A percentile compares a stretch with the other conserved stretches of the same genome.
phyloP scores from a whole-genome alignment of 371 early-diverging fungal species.

The Lichtheimia ramosa region DNA sequence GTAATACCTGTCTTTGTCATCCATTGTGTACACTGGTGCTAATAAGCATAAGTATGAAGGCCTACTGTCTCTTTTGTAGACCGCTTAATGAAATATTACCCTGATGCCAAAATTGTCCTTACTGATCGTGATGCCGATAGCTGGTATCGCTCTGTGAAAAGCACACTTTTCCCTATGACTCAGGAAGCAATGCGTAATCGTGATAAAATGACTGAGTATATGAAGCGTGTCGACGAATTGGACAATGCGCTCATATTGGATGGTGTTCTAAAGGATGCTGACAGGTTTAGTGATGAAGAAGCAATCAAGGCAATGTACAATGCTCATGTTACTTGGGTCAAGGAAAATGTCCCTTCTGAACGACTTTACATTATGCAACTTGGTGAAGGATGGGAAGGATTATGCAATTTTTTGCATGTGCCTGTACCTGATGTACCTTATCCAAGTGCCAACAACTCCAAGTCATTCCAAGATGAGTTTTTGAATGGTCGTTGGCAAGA shows the following conservation, averaged over 20 bases:
- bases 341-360: conserved; percentile 25
- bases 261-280: conserved; percentile 13
- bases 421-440: conserved; percentile 10
- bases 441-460: conserved; percentile 9
- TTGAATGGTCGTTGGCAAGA: no score
- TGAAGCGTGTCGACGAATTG: no score
- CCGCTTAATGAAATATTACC: conserved; percentile 14
- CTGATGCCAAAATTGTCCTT: conserved; percentile 26
- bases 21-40: no score
- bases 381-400: conserved; percentile 27
- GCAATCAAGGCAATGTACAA: conserved; percentile 11
- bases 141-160: conserved; percentile 10
- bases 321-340: conserved; percentile 27
- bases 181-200: no score
- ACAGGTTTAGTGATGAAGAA: conserved; percentile 20
- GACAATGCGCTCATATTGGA: conserved; percentile 6
- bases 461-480: no score
- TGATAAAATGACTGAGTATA: no score
- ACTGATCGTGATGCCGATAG: conserved; percentile 9
- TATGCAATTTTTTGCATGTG: conserved; percentile 15
- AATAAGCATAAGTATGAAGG: not conserved
- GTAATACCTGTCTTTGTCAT: not conserved
- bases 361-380: conserved; percentile 21
- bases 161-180: conserved; percentile 7
- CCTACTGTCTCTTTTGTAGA: conserved; percentile 2